A percentile compares a stretch with the other conserved stretches of the same genome.
phyloP scores from a whole-genome alignment of 177 flowering plant species.

The Vitis hybrid region DNA sequence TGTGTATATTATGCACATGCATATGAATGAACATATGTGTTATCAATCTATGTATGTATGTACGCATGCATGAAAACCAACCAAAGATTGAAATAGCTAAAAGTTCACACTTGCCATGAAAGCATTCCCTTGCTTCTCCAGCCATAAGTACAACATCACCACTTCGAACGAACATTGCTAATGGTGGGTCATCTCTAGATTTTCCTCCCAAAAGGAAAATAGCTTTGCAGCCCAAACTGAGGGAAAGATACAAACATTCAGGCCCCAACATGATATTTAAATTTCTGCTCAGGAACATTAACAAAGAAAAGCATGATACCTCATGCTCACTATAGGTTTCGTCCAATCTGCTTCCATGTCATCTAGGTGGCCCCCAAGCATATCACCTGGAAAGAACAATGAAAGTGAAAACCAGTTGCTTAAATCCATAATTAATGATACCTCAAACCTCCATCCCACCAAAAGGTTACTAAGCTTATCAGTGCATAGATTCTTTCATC shows the following conservation, averaged over 20 bases:
- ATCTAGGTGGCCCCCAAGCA: constrained; percentile 96
- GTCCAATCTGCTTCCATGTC: constrained; percentile 99
- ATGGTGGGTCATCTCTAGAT: constrained; percentile 70
- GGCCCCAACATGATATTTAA: background rate
- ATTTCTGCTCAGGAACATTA: background rate
- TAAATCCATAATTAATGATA: too few species aligned
- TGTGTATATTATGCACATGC: too few species aligned
- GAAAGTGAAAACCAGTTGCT: background rate
- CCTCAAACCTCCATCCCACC: background rate
- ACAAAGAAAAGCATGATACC: constrained; percentile 41
- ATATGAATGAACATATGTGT: too few species aligned
- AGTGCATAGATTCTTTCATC: background rate
- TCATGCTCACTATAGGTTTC: constrained; percentile 98
- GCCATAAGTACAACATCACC: constrained; percentile 97
- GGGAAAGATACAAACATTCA: background rate
- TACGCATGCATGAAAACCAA: background rate
- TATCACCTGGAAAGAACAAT: constrained; percentile 54
- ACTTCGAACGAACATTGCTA: constrained; percentile 92
- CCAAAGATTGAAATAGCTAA: background rate
- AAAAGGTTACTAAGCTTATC: background rate
- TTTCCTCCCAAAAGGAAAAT: constrained; percentile 94
- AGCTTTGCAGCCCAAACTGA: constrained; percentile 97
- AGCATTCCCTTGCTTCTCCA: constrained; percentile 96
- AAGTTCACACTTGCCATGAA: constrained; percentile 66
- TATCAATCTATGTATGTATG: too few species aligned